A percentile compares a stretch with the other conserved stretches of the same genome.
Conservation (phyloP, 306 rosid species). For the Quercus dentata region DNA sequence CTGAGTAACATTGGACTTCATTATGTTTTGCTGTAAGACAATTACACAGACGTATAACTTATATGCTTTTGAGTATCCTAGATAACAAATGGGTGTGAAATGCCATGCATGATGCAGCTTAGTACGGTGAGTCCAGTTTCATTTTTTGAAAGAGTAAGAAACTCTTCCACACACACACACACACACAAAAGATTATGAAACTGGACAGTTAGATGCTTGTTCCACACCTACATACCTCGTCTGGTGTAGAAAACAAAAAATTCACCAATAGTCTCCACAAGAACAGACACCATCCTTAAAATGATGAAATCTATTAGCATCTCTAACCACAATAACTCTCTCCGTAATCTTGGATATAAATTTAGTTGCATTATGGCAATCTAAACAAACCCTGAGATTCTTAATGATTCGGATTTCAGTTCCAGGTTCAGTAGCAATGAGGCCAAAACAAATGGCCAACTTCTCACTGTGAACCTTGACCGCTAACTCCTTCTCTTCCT, state of each 20-base stretch:
- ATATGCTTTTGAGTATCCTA: background rate
- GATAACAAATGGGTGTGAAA: slow-evolving; percentile 3
- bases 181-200: slow-evolving; percentile 11
- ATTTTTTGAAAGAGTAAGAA: slow-evolving; percentile 19
- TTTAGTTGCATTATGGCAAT: slow-evolving; percentile 87
- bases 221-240: slow-evolving; percentile 20
- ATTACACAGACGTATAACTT: background rate
- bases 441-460: slow-evolving; percentile 89
- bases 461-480: slow-evolving; percentile 91
- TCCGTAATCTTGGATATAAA: slow-evolving; percentile 80
- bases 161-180: background rate
- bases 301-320: slow-evolving; percentile 96
- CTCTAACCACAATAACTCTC: slow-evolving; percentile 88
- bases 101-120: slow-evolving; percentile 7
- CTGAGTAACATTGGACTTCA: background rate
- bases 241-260: slow-evolving; percentile 13
- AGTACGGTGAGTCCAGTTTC: background rate
- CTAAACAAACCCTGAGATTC: slow-evolving; percentile 95
- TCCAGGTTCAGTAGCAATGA: slow-evolving; percentile 74
- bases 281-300: slow-evolving; percentile 82
- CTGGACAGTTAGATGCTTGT: slow-evolving; percentile 17
- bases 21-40: background rate
- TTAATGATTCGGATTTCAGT: slow-evolving; percentile 84
- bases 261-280: slow-evolving; percentile 94
- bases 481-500: slow-evolving; percentile 92